These are phyloP conservation scores for Candida lessepsii DNA, from an alignment of 805 yeast species.

Conservation along the genomic window DNA sequence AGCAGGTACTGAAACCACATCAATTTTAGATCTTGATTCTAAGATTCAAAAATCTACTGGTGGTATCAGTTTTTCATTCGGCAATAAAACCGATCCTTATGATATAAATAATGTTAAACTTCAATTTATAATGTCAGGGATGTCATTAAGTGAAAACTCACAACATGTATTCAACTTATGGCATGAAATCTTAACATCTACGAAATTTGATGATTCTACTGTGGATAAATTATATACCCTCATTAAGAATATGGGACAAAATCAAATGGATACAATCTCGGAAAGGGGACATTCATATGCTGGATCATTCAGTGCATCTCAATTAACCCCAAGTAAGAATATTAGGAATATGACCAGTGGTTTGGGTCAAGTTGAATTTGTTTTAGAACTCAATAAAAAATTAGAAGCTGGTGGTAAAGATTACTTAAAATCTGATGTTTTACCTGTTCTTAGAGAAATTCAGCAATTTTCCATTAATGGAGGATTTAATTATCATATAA, in stretches of 20 bases:
- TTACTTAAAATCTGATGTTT: slow-evolving; percentile 44
- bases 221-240: slow-evolving; percentile 69
- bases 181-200: slow-evolving; percentile 63
- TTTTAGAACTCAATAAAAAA: slow-evolving; percentile 55
- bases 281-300: slow-evolving; percentile 90
- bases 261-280: slow-evolving; percentile 75
- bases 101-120: slow-evolving; percentile 49
- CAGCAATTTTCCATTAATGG: slow-evolving; percentile 44
- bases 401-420: slow-evolving; percentile 41
- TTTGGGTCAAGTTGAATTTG: slow-evolving; percentile 70
- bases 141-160: slow-evolving; percentile 66
- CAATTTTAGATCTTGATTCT: slow-evolving; percentile 82
- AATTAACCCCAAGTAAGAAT: slow-evolving; percentile 56
- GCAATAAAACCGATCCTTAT: slow-evolving; percentile 55
- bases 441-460: slow-evolving; percentile 62
- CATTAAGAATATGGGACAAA: slow-evolving; percentile 71
- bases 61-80: slow-evolving; percentile 66
- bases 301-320: slow-evolving; percentile 60
- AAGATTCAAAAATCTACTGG: slow-evolving; percentile 82
- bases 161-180: slow-evolving; percentile 62
- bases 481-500: slow-evolving; percentile 51
- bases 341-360: slow-evolving; percentile 69
- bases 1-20: slow-evolving; percentile 68
- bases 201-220: slow-evolving; percentile 56
- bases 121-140: slow-evolving; percentile 60